Conservation (phyloP, 495 filamentous ascomycete species). For the Neurospora discreta region DNA sequence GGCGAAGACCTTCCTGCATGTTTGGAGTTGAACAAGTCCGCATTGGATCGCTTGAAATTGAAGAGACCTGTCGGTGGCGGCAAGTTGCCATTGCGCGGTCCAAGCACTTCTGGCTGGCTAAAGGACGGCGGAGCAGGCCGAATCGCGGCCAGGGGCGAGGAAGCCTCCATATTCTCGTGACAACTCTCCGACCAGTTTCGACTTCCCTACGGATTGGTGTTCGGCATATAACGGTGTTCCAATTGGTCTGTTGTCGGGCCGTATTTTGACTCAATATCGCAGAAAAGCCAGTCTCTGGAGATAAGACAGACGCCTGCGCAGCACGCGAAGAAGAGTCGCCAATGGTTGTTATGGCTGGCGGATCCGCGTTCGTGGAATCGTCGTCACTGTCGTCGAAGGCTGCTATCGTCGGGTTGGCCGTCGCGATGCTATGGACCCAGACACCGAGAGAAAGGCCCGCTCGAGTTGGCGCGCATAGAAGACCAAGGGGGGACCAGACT, state of each 20-base stretch:
- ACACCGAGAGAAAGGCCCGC: not conserved
- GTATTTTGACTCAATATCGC: not conserved
- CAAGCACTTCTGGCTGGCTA: conserved; percentile 31
- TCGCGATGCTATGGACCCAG: not conserved
- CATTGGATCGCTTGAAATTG: conserved; percentile 24
- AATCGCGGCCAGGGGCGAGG: conserved; percentile 90
- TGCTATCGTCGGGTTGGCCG: not conserved
- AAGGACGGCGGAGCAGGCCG: conserved; percentile 59
- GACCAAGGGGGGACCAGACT: not conserved
- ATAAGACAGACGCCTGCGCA: not conserved
- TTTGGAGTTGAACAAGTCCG: conserved; percentile 71
- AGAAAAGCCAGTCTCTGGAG: not conserved
- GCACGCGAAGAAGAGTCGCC: not conserved
- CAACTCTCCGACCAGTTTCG: not conserved
- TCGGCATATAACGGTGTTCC: not conserved
- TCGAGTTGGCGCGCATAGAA: not conserved
- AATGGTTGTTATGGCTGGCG: not conserved
- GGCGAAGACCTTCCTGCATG: conserved; percentile 77
- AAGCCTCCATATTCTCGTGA: conserved; percentile 61
- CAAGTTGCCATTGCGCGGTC: conserved; percentile 36
- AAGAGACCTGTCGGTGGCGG: conserved; percentile 54
- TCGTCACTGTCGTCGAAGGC: not conserved
- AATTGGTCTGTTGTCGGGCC: not conserved
- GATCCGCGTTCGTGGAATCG: not conserved
- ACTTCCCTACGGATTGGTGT: not conserved